Percentiles rank a stretch among this genome's conserved stretches.
Evolutionary conservation across 1,139 yeast genomes (phyloP).

Genomic region (Yamadazyma conglobata): DNA sequence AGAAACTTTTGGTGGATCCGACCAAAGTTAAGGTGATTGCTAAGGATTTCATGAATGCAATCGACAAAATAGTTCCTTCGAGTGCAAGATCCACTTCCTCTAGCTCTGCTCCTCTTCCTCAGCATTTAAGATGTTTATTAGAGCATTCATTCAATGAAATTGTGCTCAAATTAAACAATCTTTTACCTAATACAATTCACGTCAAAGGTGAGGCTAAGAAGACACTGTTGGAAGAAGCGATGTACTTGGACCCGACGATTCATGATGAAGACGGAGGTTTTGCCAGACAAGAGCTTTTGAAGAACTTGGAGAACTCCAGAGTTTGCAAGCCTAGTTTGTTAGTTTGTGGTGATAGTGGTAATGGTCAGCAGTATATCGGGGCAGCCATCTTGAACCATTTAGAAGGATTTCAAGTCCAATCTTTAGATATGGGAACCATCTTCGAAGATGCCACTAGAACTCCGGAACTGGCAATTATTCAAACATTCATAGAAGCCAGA

Average conservation of each 20-base stretch:
- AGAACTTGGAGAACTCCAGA: conserved; percentile 59
- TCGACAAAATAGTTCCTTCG: conserved; percentile 87
- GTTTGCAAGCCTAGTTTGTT: conserved; percentile 80
- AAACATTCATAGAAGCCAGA: conserved; percentile 81
- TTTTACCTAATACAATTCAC: conserved; percentile 57
- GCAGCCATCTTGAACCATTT: conserved; percentile 77
- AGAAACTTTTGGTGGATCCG: conserved; percentile 74
- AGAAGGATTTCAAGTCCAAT: conserved; percentile 89
- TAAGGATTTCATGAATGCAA: conserved; percentile 80
- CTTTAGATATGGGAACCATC: conserved; percentile 74
- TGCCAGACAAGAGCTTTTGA: conserved; percentile 58
- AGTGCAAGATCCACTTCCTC: conserved; percentile 82
- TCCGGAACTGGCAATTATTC: conserved; percentile 82
- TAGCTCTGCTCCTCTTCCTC: conserved; percentile 77
- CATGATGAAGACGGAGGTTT: conserved; percentile 67
- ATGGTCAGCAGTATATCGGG: conserved; percentile 85
- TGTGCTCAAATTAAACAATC: conserved; percentile 45
- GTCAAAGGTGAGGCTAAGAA: conserved; percentile 37
- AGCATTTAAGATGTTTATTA: conserved; percentile 62
- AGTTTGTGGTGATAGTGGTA: conserved; percentile 72
- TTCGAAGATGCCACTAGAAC: conserved; percentile 80
- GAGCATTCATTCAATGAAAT: conserved; percentile 46
- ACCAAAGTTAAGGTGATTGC: conserved; percentile 71
- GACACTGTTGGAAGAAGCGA: conserved; percentile 67
- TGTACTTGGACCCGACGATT: conserved; percentile 57